phyloP scores from a whole-genome alignment of 2,329 filamentous ascomycete species.

The Penicillium brasilianum region DNA sequence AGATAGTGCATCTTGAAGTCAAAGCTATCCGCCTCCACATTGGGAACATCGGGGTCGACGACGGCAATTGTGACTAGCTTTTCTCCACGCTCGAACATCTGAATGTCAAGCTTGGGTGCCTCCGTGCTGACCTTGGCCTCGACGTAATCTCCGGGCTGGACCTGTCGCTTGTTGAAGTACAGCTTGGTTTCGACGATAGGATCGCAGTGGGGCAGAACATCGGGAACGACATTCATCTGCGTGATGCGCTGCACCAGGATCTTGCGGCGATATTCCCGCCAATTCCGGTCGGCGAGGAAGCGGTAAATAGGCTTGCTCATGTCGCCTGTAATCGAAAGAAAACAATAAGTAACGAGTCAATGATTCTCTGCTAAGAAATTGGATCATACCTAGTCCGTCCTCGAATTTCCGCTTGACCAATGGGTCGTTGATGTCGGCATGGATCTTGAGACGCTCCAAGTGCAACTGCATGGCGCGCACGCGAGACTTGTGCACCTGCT shows the following conservation, averaged over 20 bases:
- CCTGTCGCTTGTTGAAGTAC: slow-evolving; percentile 72
- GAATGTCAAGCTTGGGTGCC: slow-evolving; percentile 76
- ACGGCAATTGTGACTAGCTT: slow-evolving; percentile 84
- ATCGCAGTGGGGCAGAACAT: slow-evolving; percentile 80
- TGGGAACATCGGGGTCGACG: slow-evolving; percentile 88
- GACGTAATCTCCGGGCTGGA: slow-evolving; percentile 79
- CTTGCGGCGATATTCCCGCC: slow-evolving; percentile 80
- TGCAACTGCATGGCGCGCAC: slow-evolving; percentile 72
- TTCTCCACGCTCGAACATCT: slow-evolving; percentile 81
- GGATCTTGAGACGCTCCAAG: slow-evolving; percentile 80
- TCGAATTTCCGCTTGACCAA: slow-evolving; percentile 92
- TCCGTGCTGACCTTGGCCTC: slow-evolving; percentile 74
- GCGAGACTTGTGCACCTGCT: slow-evolving; percentile 67
- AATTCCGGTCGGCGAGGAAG: slow-evolving; percentile 83
- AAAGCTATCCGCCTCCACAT: slow-evolving; percentile 75
- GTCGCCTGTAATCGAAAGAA: slow-evolving; percentile 66
- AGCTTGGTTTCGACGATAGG: slow-evolving; percentile 80
- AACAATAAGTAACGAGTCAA: slow-evolving; percentile 8
- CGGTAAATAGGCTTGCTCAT: slow-evolving; percentile 98
- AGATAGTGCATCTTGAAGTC: slow-evolving; percentile 85
- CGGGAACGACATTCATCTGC: slow-evolving; percentile 86
- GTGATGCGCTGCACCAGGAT: slow-evolving; percentile 83
- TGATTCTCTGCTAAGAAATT: background rate
- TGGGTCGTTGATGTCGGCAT: slow-evolving; percentile 94
- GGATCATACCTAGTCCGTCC: slow-evolving; percentile 75